Base-by-base conservation (phyloP, 495 filamentous ascomycete species). In the Tetracladium marchalianum region DNA sequence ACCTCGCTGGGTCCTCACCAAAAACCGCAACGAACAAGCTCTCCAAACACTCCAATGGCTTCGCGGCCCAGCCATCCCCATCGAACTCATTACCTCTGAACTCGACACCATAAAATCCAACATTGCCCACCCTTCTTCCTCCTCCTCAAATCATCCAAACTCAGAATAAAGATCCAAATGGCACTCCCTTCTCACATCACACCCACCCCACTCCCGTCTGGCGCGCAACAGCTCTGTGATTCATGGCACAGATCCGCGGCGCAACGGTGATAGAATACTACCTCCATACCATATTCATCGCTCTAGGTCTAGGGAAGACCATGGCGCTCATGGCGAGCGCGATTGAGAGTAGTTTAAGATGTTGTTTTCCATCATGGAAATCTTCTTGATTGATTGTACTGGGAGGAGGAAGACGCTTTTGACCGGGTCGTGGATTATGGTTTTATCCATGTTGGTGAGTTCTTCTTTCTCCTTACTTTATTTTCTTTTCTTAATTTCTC, bases 101-200 rank as follows among this genome's bases (percentile, higher is more conserved):
- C 85, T 82, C 58, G 69, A 82, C 17, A 85, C 90, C 56, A 89
- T 94, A 60, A 80, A 80, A 58, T 78, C 33, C 13, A 51, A 43
- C 31, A 44, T 57, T 18, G 54, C 50, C n/a, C n/a, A n/a, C n/a
- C n/a, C n/a, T n/a, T n/a, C n/a, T n/a, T n/a, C n/a, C n/a, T n/a
- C n/a, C n/a, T n/a, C n/a, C n/a, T n/a, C n/a, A n/a, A n/a, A n/a
- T n/a, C n/a, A n/a, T n/a, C n/a, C 36, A 31, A 38, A 24, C 35
- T 39, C 11, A 41, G 41, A 81, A 0, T n/a, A 81, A 81, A 47
- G 79, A 79, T 11, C 73, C 76, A 50, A 83, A 86, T 51, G 86
- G 90, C 85, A 63, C 13, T 15, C 44, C 55, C 31, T 51, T 62
- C 48, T 51, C 42, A 10, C 24, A 54, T 34, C 51, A 67, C 16